Conservation (phyloP, 495 filamentous ascomycete genomes). For the Podospora comata region DNA sequence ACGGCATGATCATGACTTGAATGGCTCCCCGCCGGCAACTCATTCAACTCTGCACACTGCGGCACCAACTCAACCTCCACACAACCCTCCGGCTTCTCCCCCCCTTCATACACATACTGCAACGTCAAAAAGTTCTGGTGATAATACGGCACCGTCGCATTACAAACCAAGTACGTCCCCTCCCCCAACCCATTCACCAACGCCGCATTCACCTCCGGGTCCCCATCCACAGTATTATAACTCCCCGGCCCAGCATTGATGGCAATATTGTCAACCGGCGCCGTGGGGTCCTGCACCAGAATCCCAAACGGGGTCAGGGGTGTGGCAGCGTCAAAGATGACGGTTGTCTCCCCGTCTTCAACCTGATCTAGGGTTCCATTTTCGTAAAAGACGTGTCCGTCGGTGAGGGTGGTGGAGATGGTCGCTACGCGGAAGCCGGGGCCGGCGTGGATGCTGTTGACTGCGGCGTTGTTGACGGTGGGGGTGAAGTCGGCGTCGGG, state of each 20-base stretch:
- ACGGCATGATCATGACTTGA: conserved; percentile 30
- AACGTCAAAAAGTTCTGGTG: conserved; percentile 20
- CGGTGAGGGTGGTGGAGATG: conserved; percentile 19
- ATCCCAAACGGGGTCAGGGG: conserved; percentile 28
- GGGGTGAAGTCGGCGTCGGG: conserved; percentile 26
- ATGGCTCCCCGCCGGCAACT: conserved; percentile 24
- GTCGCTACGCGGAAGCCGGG: conserved; percentile 32
- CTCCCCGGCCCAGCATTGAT: conserved; percentile 31
- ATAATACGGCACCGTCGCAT: conserved; percentile 28
- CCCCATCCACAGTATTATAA: conserved; percentile 8
- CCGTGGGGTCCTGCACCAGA: conserved; percentile 16
- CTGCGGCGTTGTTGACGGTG: conserved; percentile 24
- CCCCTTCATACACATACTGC: conserved; percentile 23
- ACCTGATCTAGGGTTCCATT: conserved; percentile 34
- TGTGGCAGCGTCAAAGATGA: conserved; percentile 2
- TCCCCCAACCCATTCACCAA: conserved; percentile 19
- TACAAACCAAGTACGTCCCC: conserved; percentile 32
- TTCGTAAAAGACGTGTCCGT: conserved; percentile 35
- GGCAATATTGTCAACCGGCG: conserved; percentile 13
- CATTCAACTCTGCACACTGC: conserved; percentile 26
- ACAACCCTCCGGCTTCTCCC: conserved; percentile 24
- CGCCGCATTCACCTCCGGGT: conserved; percentile 13
- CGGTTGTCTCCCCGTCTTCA: conserved; percentile 33
- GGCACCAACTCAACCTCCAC: conserved; percentile 29
- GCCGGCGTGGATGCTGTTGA: conserved; percentile 32